Percentiles rank a stretch among this genome's conserved stretches.
phyloP scores from a whole-genome alignment of 257 asterid species.

The Solanum bulbocastanum region DNA sequence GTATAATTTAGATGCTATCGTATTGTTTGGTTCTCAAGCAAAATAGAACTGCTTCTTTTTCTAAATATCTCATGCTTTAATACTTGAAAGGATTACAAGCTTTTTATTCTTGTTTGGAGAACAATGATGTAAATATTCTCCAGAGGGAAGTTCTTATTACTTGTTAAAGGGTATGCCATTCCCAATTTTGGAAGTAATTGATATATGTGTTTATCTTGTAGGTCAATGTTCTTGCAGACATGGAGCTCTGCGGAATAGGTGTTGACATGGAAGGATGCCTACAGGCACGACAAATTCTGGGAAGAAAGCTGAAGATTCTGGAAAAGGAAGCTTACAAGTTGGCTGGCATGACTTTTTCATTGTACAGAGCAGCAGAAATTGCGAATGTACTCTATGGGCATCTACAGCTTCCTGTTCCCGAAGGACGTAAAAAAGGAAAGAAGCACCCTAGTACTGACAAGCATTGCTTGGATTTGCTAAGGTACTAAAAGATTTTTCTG shows the following conservation, averaged over 20 bases:
- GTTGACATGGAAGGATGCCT: constrained; percentile 98
- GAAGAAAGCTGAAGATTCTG: constrained; percentile 62
- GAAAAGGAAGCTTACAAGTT: constrained; percentile 77
- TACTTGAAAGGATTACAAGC: not conserved
- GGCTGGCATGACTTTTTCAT: constrained; percentile 86
- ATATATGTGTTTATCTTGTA: constrained; percentile 18
- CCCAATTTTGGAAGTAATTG: not conserved
- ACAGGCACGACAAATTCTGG: constrained; percentile 58
- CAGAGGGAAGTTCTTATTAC: not conserved
- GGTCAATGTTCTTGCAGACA: constrained; percentile 83
- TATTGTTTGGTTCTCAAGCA: not conserved
- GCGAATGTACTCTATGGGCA: constrained; percentile 82
- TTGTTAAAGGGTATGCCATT: not conserved
- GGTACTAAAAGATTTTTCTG: constrained; percentile 34
- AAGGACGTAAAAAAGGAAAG: constrained; percentile 55
- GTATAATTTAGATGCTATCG: not conserved
- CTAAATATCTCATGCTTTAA: not conserved
- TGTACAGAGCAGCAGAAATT: constrained; percentile 84
- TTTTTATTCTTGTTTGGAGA: not conserved
- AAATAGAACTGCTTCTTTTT: not conserved
- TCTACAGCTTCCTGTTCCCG: constrained; percentile 88
- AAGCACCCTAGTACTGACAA: constrained; percentile 93
- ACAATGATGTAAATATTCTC: not conserved
- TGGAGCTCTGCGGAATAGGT: constrained; percentile 95
- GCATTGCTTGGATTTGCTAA: constrained; percentile 74